Conservation (phyloP, 495 filamentous ascomycete species). For the Penicillium paxilli region DNA sequence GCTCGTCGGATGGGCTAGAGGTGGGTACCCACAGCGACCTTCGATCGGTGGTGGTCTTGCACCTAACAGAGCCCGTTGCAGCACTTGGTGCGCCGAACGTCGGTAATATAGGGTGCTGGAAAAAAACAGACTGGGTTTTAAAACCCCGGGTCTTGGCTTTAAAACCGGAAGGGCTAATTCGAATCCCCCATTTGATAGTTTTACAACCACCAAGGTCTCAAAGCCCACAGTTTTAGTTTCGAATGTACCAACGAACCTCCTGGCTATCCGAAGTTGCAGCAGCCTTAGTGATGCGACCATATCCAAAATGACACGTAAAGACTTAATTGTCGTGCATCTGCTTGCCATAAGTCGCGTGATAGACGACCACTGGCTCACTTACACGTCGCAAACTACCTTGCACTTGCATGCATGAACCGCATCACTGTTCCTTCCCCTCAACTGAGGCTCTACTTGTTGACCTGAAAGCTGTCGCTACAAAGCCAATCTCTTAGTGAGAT, state of each 20-base stretch:
- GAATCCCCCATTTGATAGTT: no score
- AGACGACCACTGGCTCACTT: slow-evolving; percentile 2
- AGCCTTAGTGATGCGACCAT: slow-evolving; percentile 11
- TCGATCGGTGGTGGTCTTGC: no score
- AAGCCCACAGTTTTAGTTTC: no score
- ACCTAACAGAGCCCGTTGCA: no score
- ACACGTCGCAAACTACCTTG: slow-evolving; percentile 12
- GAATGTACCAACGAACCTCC: no score
- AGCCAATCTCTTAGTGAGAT: neutral
- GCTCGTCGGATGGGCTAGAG: fast-evolving
- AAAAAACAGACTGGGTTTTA: no score
- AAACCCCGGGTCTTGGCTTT: no score
- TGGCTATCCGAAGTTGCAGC: neutral
- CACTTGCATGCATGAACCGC: slow-evolving; percentile 11
- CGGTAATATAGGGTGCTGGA: no score
- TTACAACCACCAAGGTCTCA: no score
- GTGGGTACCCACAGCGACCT: no score
- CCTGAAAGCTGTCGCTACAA: neutral
- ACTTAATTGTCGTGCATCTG: neutral
- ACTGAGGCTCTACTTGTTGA: neutral
- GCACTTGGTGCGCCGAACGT: no score
- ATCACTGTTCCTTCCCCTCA: slow-evolving; percentile 8
- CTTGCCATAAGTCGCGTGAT: slow-evolving; percentile 1
- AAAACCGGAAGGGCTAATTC: no score
- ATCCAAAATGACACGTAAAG: slow-evolving; percentile 2